Conservation (phyloP, 441 rosid species). For the Populus trichocarpa region DNA sequence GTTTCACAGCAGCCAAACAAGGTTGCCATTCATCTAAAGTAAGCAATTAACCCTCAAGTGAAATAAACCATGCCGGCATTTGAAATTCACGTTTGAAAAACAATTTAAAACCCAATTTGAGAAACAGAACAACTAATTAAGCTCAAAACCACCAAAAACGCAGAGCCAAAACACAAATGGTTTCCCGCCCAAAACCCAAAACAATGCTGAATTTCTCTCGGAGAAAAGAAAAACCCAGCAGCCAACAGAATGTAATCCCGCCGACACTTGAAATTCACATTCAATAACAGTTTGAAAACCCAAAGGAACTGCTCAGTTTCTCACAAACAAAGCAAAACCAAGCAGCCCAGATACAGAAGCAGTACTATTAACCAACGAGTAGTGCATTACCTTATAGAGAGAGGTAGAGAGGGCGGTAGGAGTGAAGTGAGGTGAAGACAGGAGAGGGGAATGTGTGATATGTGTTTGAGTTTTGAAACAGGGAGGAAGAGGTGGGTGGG, state of each 20-base stretch:
- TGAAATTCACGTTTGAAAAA: background rate
- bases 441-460: background rate
- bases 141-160: background rate
- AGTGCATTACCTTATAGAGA: constrained; percentile 24
- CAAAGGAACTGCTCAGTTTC: background rate
- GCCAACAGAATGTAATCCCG: background rate
- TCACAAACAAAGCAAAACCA: background rate
- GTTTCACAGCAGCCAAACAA: constrained; percentile 5
- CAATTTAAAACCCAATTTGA: background rate
- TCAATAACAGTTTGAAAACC: background rate
- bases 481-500: background rate
- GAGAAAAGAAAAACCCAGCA: background rate
- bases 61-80: background rate
- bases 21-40: background rate
- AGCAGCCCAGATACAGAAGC: constrained; percentile 12
- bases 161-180: background rate
- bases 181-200: background rate
- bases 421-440: background rate
- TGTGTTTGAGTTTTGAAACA: background rate
- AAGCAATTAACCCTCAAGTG: background rate
- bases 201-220: background rate
- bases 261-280: background rate
- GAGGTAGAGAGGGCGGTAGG: background rate
- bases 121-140: background rate
- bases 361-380: background rate